A percentile compares a stretch with the other conserved stretches of the same genome.
Evolutionary conservation across 495 filamentous ascomycete genomes (phyloP).

Genomic region (Parmelia sp.): DNA sequence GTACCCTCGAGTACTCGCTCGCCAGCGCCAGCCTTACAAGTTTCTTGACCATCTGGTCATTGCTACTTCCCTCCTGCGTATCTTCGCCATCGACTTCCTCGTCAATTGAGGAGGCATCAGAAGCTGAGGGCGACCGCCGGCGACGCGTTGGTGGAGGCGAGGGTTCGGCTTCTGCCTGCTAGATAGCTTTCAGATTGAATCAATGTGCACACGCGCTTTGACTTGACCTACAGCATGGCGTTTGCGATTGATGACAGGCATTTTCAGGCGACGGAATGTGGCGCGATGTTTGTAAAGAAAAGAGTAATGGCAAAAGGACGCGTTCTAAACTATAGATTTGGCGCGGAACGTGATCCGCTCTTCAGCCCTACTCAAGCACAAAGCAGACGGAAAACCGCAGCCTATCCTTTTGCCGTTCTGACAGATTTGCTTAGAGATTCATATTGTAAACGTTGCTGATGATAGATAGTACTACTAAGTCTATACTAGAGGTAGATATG

Average conservation of each 20-base stretch:
- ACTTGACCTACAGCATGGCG: slow-evolving; percentile 17
- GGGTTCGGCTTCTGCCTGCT: slow-evolving; percentile 26
- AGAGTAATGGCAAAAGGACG: no score
- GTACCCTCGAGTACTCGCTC: slow-evolving; percentile 76
- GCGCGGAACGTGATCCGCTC: neutral
- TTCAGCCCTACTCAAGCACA: neutral
- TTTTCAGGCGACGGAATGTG: neutral
- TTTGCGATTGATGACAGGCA: slow-evolving; percentile 25
- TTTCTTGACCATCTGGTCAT: slow-evolving; percentile 57
- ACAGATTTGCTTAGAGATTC: no score
- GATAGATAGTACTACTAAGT: no score
- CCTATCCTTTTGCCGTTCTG: no score
- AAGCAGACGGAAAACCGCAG: no score
- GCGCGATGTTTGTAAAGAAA: neutral
- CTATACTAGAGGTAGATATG: no score
- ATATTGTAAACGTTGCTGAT: no score
- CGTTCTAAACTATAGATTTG: neutral
- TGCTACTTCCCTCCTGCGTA: slow-evolving; percentile 18
- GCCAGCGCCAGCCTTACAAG: slow-evolving; percentile 83
- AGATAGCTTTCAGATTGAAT: slow-evolving; percentile 4
- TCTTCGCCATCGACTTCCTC: slow-evolving; percentile 19
- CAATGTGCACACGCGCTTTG: neutral
- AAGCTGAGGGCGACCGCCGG: slow-evolving; percentile 21
- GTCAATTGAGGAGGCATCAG: slow-evolving; percentile 22
- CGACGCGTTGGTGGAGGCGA: slow-evolving; percentile 26